phyloP scores from a whole-genome alignment of 2,329 filamentous ascomycete species.

The Sclerotinia minor region DNA sequence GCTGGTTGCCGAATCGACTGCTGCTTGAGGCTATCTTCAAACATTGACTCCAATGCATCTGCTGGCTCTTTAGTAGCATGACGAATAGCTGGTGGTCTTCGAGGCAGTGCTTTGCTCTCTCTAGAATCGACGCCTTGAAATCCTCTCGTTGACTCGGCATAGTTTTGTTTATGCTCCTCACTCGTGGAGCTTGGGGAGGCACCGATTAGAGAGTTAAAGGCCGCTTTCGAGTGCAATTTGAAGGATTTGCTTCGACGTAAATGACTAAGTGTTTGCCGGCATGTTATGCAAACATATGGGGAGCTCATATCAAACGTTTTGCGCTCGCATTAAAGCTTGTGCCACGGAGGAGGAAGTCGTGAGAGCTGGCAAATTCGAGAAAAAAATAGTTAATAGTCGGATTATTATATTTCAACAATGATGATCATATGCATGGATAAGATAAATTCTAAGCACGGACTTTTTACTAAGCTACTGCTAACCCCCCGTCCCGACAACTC shows the following conservation, averaged over 20 bases:
- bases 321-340: neutral
- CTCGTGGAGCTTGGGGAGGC: conserved; percentile 7
- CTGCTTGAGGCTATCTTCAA: conserved; percentile 36
- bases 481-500: no score
- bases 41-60: conserved; percentile 40
- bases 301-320: conserved; percentile 34
- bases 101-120: neutral
- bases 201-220: conserved; percentile 33
- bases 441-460: neutral
- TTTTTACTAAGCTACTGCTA: conserved; percentile 9
- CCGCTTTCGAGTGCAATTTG: conserved; percentile 35
- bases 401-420: neutral
- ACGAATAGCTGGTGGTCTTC: neutral
- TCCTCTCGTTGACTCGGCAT: neutral
- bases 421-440: no score
- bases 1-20: conserved; percentile 13
- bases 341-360: neutral
- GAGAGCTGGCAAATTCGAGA: neutral
- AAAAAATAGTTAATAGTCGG: neutral
- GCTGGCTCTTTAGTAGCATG: conserved; percentile 26
- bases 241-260: conserved; percentile 27
- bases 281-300: conserved; percentile 39
- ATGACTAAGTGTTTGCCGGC: conserved; percentile 33
- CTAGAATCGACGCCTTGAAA: neutral
- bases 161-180: conserved; percentile 15